Conservation (phyloP, 2,329 filamentous ascomycete species). For the Myriosclerotinia duriaeana region DNA sequence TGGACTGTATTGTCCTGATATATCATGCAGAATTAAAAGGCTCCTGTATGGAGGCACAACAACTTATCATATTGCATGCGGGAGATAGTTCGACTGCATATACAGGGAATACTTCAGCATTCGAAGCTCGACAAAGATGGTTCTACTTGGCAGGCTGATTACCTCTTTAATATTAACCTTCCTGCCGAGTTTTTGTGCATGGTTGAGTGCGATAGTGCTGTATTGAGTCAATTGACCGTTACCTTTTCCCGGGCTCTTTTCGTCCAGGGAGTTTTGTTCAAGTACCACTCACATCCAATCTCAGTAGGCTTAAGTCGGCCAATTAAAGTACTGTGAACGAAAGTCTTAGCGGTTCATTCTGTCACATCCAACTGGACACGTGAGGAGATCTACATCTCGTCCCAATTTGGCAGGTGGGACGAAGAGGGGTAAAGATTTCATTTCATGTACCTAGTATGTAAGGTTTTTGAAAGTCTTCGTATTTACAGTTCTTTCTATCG, state of each 20-base stretch:
- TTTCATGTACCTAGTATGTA: background rate
- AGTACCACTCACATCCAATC: too few relatives aligned
- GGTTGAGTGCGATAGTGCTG: background rate
- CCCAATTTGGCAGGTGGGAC: constrained; percentile 7
- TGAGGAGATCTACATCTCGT: background rate
- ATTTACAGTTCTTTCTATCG: background rate
- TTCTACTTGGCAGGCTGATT: background rate
- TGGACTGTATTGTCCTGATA: too few relatives aligned
- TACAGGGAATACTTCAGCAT: background rate
- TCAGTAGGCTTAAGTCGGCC: too few relatives aligned
- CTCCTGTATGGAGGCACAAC: background rate
- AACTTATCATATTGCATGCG: constrained; percentile 5
- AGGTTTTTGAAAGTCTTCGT: background rate
- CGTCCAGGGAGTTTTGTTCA: too few relatives aligned
- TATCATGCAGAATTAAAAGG: too few relatives aligned
- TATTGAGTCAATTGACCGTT: background rate
- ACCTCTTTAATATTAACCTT: background rate
- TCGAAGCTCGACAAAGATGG: constrained; percentile 17
- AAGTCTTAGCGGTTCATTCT: background rate
- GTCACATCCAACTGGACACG: background rate
- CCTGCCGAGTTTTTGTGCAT: background rate
- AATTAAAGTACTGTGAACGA: too few relatives aligned
- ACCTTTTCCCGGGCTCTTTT: too few relatives aligned
- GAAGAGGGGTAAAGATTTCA: constrained; percentile 19
- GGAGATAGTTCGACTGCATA: background rate